Evolutionary conservation across 495 filamentous ascomycete species (phyloP).

Genomic region (Aspergillus saccharolyticus): DNA sequence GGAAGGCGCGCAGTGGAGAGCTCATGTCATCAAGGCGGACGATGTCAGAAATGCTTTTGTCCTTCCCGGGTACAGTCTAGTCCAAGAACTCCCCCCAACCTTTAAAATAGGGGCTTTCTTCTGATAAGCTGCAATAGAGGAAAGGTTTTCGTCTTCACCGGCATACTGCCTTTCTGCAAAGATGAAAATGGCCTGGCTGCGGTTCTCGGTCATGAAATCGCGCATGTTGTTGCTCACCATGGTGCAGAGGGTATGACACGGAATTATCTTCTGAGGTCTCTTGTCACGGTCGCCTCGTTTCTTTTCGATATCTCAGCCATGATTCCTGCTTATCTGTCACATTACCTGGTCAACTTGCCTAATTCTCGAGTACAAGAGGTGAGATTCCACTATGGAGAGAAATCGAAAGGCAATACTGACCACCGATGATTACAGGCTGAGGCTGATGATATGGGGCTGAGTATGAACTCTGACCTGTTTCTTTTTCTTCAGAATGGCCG

Average conservation of each 20-base stretch:
- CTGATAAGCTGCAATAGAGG: constrained; percentile 43
- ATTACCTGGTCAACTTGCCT: constrained; percentile 62
- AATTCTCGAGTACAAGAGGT: constrained; percentile 67
- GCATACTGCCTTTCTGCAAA: constrained; percentile 67
- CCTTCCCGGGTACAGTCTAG: constrained; percentile 57
- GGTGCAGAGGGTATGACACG: constrained; percentile 68
- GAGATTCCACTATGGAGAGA: background rate
- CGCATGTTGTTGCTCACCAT: constrained; percentile 84
- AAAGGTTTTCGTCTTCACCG: constrained; percentile 88
- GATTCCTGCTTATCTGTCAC: constrained; percentile 40
- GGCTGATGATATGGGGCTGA: constrained; percentile 86
- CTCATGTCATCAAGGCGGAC: constrained; percentile 73
- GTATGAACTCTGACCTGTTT: constrained; percentile 23
- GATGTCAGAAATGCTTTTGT: constrained; percentile 76
- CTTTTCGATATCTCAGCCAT: constrained; percentile 48
- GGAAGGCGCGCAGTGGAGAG: constrained; percentile 66
- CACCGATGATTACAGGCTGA: constrained; percentile 33
- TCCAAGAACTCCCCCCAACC: background rate
- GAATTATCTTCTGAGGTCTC: constrained; percentile 39
- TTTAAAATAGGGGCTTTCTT: background rate
- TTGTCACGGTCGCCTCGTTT: constrained; percentile 44
- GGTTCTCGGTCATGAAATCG: constrained; percentile 88
- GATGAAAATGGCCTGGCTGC: constrained; percentile 75
- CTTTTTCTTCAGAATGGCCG: constrained; percentile 24
- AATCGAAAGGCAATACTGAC: background rate